These are phyloP conservation scores for Selaginella moellendorffii DNA, from an alignment of 75 land plant species.

Conservation along the genomic window DNA sequence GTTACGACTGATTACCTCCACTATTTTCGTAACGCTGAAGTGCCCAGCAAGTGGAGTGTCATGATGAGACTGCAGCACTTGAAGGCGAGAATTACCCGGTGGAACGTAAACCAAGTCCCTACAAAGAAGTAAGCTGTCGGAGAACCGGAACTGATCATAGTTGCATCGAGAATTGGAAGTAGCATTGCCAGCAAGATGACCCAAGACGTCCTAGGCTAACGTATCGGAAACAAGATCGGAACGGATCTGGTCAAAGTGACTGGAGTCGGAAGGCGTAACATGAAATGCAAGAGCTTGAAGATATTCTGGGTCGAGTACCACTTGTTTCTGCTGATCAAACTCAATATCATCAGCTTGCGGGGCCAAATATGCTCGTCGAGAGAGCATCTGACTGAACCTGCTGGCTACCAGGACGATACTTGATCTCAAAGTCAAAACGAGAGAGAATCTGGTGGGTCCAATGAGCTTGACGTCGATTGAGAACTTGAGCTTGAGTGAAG, in stretches of 20 bases:
- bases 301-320: not conserved
- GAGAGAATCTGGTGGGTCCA: conserved; percentile 6
- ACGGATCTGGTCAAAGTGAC: not conserved
- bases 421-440: conserved; percentile 5
- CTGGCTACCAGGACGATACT: conserved; percentile 4
- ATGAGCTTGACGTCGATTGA: conserved; percentile 14
- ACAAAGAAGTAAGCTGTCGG: conserved; percentile 1
- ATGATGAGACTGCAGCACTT: conserved; percentile 10
- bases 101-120: conserved; percentile 1
- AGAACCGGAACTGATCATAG: conserved; percentile 1
- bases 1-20: conserved; percentile 8
- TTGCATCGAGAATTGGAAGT: not conserved
- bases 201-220: not conserved
- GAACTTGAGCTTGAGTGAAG: conserved; percentile 13
- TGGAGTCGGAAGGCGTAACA: not conserved
- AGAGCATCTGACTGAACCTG: conserved; percentile 5
- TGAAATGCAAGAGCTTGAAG: conserved; percentile 1
- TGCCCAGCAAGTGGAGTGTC: conserved; percentile 9
- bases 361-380: conserved; percentile 1
- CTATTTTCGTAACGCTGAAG: conserved; percentile 3
- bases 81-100: conserved; percentile 9
- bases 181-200: not conserved
- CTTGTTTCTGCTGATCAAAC: conserved; percentile 8
- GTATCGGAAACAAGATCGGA: not conserved
- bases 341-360: conserved; percentile 1